Percentiles rank a stretch among this genome's conserved stretches.
These are phyloP conservation scores for Thermomyces lanuginosus DNA, from an alignment of 2,329 filamentous ascomycete species.

Conservation along the genomic window DNA sequence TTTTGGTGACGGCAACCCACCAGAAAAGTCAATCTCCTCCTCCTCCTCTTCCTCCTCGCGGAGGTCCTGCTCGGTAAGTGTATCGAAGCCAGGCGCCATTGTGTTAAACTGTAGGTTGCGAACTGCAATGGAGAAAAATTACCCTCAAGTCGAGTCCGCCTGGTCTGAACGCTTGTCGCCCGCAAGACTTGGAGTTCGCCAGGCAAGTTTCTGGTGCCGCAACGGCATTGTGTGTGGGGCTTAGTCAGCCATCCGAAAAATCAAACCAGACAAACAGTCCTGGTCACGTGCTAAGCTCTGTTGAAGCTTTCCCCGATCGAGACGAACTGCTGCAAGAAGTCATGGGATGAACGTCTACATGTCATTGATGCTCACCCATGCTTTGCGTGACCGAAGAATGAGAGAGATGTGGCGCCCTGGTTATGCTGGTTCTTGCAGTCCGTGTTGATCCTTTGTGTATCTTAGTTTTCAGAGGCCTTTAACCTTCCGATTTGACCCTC, in stretches of 20 bases:
- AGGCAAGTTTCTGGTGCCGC: too few relatives aligned
- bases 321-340: background rate
- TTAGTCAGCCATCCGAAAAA: conserved; percentile 8
- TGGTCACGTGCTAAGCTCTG: too few relatives aligned
- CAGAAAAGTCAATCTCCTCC: conserved; percentile 82
- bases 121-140: too few relatives aligned
- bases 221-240: conserved; percentile 9
- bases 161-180: too few relatives aligned
- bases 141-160: too few relatives aligned
- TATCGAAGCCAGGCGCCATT: conserved; percentile 91
- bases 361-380: background rate
- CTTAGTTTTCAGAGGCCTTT: too few relatives aligned
- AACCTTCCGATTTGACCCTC: too few relatives aligned
- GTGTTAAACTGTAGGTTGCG: too few relatives aligned
- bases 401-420: too few relatives aligned
- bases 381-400: too few relatives aligned
- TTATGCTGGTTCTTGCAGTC: too few relatives aligned
- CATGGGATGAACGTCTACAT: background rate
- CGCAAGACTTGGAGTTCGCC: too few relatives aligned
- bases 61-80: conserved; percentile 79
- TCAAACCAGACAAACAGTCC: conserved; percentile 7
- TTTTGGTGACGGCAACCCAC: conserved; percentile 19
- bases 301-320: background rate
- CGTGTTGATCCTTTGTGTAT: conserved; percentile 1
- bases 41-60: conserved; percentile 84